These are phyloP conservation scores for Hygrophorus russula DNA, from an alignment of 768 basidiomycete species.

Conservation along the genomic window DNA sequence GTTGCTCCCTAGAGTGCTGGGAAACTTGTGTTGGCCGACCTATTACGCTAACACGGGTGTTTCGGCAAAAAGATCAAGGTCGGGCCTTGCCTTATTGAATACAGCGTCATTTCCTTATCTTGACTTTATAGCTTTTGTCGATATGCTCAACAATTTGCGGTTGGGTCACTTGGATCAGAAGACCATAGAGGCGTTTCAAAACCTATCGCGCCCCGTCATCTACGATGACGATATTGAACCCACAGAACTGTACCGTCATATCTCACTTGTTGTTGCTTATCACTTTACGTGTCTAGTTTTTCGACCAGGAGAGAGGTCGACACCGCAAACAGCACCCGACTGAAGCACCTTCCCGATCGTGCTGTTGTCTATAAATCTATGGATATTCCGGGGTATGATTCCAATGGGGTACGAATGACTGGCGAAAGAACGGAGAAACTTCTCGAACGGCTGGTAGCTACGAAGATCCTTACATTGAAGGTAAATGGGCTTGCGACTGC, in stretches of 20 bases:
- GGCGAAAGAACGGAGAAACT: constrained; percentile 28
- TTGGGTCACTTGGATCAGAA: constrained; percentile 47
- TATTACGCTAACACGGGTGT: constrained; percentile 60
- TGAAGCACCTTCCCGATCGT: constrained; percentile 29
- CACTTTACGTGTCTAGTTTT: constrained; percentile 32
- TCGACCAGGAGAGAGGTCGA: constrained; percentile 67
- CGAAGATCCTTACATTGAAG: constrained; percentile 34
- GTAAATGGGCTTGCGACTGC: constrained; percentile 16
- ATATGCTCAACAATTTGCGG: constrained; percentile 84
- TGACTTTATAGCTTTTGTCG: constrained; percentile 46
- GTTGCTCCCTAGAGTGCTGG: constrained; percentile 37
- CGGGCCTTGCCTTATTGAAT: constrained; percentile 1
- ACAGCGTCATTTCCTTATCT: background rate
- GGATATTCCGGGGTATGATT: constrained; percentile 37
- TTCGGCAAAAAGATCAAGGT: constrained; percentile 82
- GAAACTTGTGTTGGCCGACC: constrained; percentile 43
- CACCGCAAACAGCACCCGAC: constrained; percentile 44
- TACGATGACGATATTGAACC: constrained; percentile 72
- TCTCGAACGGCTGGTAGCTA: constrained; percentile 54
- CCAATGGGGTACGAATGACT: constrained; percentile 25
- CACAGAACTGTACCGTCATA: constrained; percentile 55
- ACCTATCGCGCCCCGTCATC: constrained; percentile 40
- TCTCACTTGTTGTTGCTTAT: background rate
- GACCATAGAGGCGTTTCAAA: constrained; percentile 37
- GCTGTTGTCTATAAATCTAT: constrained; percentile 28